Conservation (phyloP, 208 protist species). For the Trypanosoma scelopori region DNA sequence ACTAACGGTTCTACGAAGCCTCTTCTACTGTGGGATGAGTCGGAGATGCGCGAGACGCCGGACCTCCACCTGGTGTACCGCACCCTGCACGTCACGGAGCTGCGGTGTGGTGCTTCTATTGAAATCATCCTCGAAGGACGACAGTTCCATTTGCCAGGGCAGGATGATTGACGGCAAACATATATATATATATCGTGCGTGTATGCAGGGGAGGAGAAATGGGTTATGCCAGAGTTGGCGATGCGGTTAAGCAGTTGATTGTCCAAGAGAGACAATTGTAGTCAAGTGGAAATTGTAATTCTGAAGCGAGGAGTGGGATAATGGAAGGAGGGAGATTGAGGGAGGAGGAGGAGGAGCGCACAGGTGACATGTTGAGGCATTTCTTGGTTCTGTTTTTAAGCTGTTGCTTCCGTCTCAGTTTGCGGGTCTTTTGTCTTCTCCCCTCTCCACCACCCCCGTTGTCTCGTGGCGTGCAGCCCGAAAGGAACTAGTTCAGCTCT, state of each 20-base stretch:
- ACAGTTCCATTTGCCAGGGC: neutral
- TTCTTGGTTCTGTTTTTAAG: too few species aligned
- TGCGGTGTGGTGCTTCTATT: constrained; percentile 13
- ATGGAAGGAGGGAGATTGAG: neutral
- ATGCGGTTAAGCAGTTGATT: too few species aligned
- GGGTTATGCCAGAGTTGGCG: too few species aligned
- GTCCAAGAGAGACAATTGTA: too few species aligned
- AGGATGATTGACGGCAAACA: too few species aligned
- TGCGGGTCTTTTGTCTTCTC: constrained; percentile 1
- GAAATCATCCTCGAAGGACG: constrained; percentile 23
- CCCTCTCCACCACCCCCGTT: too few species aligned
- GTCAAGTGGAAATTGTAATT: too few species aligned
- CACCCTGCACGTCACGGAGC: constrained; percentile 16
- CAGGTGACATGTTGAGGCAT: too few species aligned
- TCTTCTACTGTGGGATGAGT: neutral
- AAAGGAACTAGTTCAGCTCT: neutral
- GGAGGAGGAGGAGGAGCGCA: too few species aligned
- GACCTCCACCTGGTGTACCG: constrained; percentile 11
- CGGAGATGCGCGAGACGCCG: neutral
- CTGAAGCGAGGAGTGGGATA: neutral
- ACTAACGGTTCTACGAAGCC: neutral
- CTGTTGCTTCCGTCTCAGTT: neutral
- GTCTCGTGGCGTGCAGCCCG: neutral
- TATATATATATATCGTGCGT: too few species aligned
- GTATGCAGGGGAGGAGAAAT: too few species aligned